Base-by-base conservation (phyloP, 2,329 filamentous ascomycete genomes). In the Magnaporthiopsis rhizophila region DNA sequence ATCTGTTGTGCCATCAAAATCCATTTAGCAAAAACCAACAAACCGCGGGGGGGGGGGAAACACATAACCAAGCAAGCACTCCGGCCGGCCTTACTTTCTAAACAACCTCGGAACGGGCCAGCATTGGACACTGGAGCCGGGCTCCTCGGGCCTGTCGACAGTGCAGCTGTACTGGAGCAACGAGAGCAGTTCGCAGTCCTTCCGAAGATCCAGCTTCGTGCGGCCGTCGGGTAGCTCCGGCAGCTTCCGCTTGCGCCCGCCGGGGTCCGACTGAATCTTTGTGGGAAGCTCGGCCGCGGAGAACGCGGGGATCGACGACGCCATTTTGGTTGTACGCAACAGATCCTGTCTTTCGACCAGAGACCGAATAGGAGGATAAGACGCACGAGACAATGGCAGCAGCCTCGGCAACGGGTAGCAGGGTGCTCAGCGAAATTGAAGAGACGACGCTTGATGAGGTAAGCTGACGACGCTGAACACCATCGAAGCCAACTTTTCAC, bases 121-220 rank as follows among this genome's bases (percentile, higher is more conserved):
- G 72, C 86, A 89, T 65, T 75, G 74, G 59, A 86, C 81, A 0
- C 77, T 73, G 64, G 82, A 82, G 65, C 82, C 73, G 62, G 69
- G 72, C 50, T 73, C 71, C 60, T 78, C 74, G 18, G 83, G 81
- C 53, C 78, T 71, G 68, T 81, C 76, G 58, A 88, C 80, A 66
- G 79, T 74, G 72, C 86, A 89, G 58, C 82, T 79, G 73, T 86
- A 88, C 76, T 88, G 86, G 72, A 85, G 69, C 78, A 88, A 80
- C 69, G 80, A 77, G 65, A 86, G 72, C 65, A 88, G 77, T 71
- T 84, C 79, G 73, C 86, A 88, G 58, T 77, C 76, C 24, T 77
- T 75, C 38, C 64, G 65, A 60, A 88, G 75, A 64, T 87, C 79
- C 66, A 87, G 76, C 69, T 68, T 36, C 68, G 8, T 18, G 62